phyloP scores from a whole-genome alignment of 345 rosid species.

The Syzygium aqueum region DNA sequence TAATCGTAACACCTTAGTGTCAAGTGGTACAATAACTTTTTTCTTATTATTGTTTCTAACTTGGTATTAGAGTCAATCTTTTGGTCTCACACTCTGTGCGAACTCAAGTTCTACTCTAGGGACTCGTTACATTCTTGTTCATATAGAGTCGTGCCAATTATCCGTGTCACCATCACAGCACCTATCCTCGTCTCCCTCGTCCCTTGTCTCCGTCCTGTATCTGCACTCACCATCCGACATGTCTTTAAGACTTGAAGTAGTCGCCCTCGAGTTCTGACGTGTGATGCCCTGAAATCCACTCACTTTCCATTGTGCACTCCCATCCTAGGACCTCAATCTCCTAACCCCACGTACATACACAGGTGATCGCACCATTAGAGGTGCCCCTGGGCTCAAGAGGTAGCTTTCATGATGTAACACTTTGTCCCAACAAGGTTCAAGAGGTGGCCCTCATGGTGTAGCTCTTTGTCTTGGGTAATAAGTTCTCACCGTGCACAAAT shows the following conservation, averaged over 20 bases:
- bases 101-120: not conserved
- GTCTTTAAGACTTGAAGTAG: not conserved
- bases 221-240: not conserved
- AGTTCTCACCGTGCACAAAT: not conserved
- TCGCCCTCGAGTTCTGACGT: not conserved
- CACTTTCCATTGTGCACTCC: not conserved
- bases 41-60: not conserved
- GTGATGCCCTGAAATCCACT: not conserved
- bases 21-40: not conserved
- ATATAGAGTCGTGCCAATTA: not conserved
- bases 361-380: not conserved
- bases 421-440: not conserved
- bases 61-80: not conserved
- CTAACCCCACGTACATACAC: not conserved
- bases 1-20: not conserved
- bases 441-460: not conserved
- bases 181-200: not conserved
- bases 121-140: not conserved
- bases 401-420: not conserved
- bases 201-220: not conserved
- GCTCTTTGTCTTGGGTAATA: fast-evolving
- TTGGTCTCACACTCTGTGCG: not conserved
- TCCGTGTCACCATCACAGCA: not conserved
- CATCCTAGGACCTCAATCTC: not conserved
- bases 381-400: not conserved